A percentile compares a stretch with the other conserved stretches of the same genome.
Evolutionary conservation across 352 stramenopile species (phyloP).

Genomic region (Phytophthora citricola): DNA sequence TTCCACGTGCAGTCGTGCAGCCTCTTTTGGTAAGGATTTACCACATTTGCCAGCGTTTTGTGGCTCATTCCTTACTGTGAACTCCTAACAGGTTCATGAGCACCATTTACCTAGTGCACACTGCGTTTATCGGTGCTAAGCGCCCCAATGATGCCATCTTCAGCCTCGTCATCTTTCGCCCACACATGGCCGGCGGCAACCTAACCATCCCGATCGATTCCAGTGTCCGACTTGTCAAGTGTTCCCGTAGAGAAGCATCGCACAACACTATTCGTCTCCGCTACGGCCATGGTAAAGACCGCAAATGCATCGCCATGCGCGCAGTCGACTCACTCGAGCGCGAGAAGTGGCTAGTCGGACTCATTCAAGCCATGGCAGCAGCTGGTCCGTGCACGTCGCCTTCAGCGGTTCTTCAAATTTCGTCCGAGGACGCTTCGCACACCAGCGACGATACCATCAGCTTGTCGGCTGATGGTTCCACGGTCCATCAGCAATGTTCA

Average conservation of each 20-base stretch:
- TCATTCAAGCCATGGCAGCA: constrained; percentile 27
- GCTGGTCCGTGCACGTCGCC: not conserved
- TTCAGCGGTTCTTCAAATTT: not conserved
- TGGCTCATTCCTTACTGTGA: not conserved
- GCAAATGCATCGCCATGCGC: constrained; percentile 14
- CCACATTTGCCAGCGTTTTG: too few relatives aligned
- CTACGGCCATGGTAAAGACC: constrained; percentile 15
- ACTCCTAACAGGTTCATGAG: constrained; percentile 13
- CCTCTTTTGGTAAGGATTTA: constrained; percentile 11
- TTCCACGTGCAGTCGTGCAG: constrained; percentile 23
- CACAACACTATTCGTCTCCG: constrained; percentile 27
- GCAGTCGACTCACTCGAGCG: constrained; percentile 20
- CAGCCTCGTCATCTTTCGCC: constrained; percentile 18
- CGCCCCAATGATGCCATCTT: constrained; percentile 11
- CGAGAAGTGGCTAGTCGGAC: constrained; percentile 20
- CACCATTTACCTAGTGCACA: constrained; percentile 21
- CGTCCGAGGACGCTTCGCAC: not conserved
- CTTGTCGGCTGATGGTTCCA: not conserved
- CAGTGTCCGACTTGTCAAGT: constrained; percentile 25
- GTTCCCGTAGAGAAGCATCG: constrained; percentile 8
- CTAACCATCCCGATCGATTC: constrained; percentile 28
- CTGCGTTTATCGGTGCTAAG: not conserved
- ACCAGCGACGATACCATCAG: not conserved
- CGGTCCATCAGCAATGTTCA: not conserved
- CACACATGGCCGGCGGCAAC: constrained; percentile 16